Evolutionary conservation across 495 filamentous ascomycete genomes (phyloP).

Genomic region (Podospora didyma): DNA sequence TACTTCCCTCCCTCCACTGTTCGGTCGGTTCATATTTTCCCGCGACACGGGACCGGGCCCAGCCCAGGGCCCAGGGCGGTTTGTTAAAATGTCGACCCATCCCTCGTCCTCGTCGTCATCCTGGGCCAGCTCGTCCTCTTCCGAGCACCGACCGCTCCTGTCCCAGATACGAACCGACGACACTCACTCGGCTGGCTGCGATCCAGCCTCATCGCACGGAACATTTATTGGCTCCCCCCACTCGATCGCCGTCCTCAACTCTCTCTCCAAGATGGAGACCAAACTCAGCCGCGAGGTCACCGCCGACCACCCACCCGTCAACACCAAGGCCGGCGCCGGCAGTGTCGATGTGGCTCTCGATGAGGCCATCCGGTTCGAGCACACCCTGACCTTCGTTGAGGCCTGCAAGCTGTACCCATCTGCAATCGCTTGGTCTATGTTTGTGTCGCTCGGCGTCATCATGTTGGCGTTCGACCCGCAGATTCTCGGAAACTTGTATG

Average conservation of each 20-base stretch:
- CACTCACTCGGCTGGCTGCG: background rate
- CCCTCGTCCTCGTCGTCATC: background rate
- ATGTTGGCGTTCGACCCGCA: slow-evolving; percentile 44
- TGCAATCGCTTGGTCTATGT: slow-evolving; percentile 38
- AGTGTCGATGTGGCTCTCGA: slow-evolving; percentile 18
- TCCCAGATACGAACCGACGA: background rate
- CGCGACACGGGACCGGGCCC: too few relatives aligned
- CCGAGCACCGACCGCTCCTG: slow-evolving; percentile 9
- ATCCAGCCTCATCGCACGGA: background rate
- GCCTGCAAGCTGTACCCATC: slow-evolving; percentile 37
- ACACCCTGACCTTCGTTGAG: slow-evolving; percentile 29
- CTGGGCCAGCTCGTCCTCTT: background rate
- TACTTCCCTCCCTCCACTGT: too few relatives aligned
- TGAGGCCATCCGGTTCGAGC: slow-evolving; percentile 32
- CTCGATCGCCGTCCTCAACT: background rate
- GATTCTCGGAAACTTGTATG: slow-evolving; percentile 42
- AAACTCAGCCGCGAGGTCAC: slow-evolving; percentile 1
- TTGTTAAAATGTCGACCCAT: background rate
- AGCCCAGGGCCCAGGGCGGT: too few relatives aligned
- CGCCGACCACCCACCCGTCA: slow-evolving; percentile 7
- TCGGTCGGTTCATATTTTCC: too few relatives aligned
- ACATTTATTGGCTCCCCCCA: background rate
- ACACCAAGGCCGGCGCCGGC: slow-evolving; percentile 15
- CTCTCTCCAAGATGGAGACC: slow-evolving; percentile 8
- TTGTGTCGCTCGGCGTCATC: slow-evolving; percentile 42